Evolutionary conservation across 371 early-diverging fungal genomes (phyloP).

Genomic region (Vairimorpha ceranae): DNA sequence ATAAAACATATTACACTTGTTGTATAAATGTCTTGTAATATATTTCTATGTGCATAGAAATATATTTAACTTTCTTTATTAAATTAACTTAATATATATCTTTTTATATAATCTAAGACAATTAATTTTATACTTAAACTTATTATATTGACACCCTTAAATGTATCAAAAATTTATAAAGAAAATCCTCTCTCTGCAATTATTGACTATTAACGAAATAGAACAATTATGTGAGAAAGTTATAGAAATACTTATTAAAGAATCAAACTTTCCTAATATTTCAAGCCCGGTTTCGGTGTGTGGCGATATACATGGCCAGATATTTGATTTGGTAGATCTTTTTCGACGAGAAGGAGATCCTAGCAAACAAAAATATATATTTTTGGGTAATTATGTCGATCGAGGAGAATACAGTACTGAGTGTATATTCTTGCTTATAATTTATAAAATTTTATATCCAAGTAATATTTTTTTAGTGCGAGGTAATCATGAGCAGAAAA

Average conservation of each 20-base stretch:
- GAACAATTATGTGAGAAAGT: constrained; percentile 45
- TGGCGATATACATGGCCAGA: constrained; percentile 98
- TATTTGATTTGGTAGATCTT: constrained; percentile 88
- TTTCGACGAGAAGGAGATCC: constrained; percentile 91
- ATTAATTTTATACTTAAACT: too few relatives aligned
- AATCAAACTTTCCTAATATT: constrained; percentile 57
- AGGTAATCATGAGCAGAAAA: constrained; percentile 62
- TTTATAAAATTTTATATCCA: constrained; percentile 61
- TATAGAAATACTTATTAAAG: constrained; percentile 53
- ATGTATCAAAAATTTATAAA: neutral
- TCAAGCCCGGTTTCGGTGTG: constrained; percentile 65
- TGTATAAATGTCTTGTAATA: too few relatives aligned
- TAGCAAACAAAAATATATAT: constrained; percentile 53
- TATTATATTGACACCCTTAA: neutral
- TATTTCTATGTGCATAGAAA: too few relatives aligned
- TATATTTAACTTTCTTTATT: too few relatives aligned
- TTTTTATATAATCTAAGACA: too few relatives aligned
- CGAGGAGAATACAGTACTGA: constrained; percentile 60
- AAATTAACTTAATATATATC: too few relatives aligned
- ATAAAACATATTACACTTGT: too few relatives aligned
- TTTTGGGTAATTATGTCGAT: constrained; percentile 64
- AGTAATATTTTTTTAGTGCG: constrained; percentile 55
- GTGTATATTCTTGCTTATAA: constrained; percentile 56
- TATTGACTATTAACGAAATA: constrained; percentile 73
- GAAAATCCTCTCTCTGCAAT: constrained; percentile 12